Evolutionary conservation across 2,329 filamentous ascomycete genomes (phyloP), one percentile per base, ranked within the genome.

Genomic region (Periconia macrospinosa): DNA sequence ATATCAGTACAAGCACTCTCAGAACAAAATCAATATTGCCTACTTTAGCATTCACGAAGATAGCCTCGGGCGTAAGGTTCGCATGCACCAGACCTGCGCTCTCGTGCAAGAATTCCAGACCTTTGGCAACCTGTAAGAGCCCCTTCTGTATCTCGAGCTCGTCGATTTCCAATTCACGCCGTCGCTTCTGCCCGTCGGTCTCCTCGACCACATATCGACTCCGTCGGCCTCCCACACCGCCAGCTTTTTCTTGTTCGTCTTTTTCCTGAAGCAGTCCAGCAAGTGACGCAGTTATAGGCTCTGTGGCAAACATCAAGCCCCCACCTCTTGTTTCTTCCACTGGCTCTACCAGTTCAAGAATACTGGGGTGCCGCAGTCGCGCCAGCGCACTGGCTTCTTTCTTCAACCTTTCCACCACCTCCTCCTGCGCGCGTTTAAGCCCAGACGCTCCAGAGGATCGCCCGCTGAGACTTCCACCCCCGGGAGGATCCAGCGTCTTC

Each of bases 121-220:
- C 93, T 72, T 97, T 97, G 68, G 89, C 92, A 58, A 99, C 84
- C 73, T 99, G 94, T 56, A 97, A 78, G 58, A 99, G 75, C 0
- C 94, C 94, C 75, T 99, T 99, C 73, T 99, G 94, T 65, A 97
- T 95, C 75, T 99, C 94, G 54, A 99, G 79, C 76, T 97, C 94
- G 70, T 99, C 94, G 57, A 99, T 91, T 72, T 97, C 93, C 14
- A 97, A 75, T 68, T 97, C 92, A 63, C 90, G 83, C 65, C 91
- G 81, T 63, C 74, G 70, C 51, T 86, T 83, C 47, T 85, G 85
- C 35, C 90, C 90, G 61, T 92, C 88, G 1, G 87, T 80, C 61
- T 92, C 89, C 67, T 94, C 91, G 1, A 90, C 86, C 50, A 94
- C 88, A 75, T 87, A 94, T 62, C 91, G 87, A 71, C 90, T 92